These are phyloP conservation scores for Aspergillus fumigatiaffinis DNA, from an alignment of 2,329 filamentous ascomycete genomes.

Conservation along the genomic window DNA sequence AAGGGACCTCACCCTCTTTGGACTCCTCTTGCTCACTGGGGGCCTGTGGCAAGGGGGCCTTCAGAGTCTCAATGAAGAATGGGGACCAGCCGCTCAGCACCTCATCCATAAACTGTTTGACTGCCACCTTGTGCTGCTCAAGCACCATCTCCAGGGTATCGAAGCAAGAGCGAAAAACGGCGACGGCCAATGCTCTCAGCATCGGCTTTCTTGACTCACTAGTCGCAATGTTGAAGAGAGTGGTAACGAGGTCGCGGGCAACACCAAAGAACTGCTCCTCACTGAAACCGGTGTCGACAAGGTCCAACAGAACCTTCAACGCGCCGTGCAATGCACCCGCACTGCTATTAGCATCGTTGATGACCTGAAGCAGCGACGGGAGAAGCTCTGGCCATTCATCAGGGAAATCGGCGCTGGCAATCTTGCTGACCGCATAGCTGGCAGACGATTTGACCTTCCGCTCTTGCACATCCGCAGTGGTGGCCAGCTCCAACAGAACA, in stretches of 20 bases:
- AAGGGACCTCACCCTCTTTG: constrained; percentile 52
- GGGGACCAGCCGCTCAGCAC: constrained; percentile 80
- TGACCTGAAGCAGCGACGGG: constrained; percentile 71
- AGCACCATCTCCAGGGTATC: constrained; percentile 96
- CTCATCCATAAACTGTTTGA: constrained; percentile 86
- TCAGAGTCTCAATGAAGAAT: constrained; percentile 78
- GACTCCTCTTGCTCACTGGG: constrained; percentile 57
- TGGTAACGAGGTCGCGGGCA: constrained; percentile 77
- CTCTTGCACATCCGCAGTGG: constrained; percentile 66
- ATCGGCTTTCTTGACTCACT: constrained; percentile 70
- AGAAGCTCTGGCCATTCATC: constrained; percentile 92
- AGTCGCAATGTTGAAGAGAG: constrained; percentile 76
- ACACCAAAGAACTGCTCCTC: constrained; percentile 94
- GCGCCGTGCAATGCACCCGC: constrained; percentile 85
- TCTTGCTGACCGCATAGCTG: constrained; percentile 87
- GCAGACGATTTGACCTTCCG: constrained; percentile 86
- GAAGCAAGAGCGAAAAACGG: constrained; percentile 86
- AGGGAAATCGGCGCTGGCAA: constrained; percentile 88
- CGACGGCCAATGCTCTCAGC: constrained; percentile 79
- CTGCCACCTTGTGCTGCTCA: constrained; percentile 81
- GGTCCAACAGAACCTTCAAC: constrained; percentile 78
- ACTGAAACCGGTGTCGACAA: constrained; percentile 89
- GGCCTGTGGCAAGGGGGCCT: constrained; percentile 63
- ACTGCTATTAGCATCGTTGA: constrained; percentile 62
- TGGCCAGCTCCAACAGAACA: constrained; percentile 70